Base-by-base conservation (phyloP, 2,329 filamentous ascomycete genomes). In the Aspergillus costaricaensis region DNA sequence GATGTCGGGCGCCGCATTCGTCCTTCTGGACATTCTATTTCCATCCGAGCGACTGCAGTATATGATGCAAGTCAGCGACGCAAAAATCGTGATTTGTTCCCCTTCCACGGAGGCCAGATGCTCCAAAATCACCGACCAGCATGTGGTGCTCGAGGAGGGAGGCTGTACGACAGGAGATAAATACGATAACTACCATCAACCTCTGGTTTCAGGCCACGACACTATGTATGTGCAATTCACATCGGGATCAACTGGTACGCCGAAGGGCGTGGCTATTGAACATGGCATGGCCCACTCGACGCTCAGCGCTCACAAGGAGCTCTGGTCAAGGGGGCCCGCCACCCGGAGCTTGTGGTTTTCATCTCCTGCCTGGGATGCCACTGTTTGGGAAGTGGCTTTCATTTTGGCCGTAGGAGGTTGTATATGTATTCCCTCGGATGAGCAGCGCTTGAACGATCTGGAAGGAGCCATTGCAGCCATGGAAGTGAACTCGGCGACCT, bases 1-100 rank as follows among this genome's bases (percentile, higher is more conserved):
- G 43, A 56, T 57, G 50, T 57, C 61, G 4, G 61, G 58, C 12
- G 61, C 56, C 2, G 61, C 58, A 7, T 54, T 63, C 32, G 61
- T 61, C 36, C 38, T 58, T n/a, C 41, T 63, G 21, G 61, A 63
- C 23, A 12, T 19, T n/a, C n/a, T 1, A 25, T 25, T 25, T 25
- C 25, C 25, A 25, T 25, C 25, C 25, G 7, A 25, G 25, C 25
- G 25, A 25, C 25, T 25, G 25, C 25, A 25, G 25, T 25, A 25
- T 25, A 25, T 25, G 25, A 25, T 25, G 25, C 25, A 25, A 25
- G 25, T 25, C 25, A 25, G 25, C 25, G 25, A 8, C 25, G 25
- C 25, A 25, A 25, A 25, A 25, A 8, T 25, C 7, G 25, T 25
- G 25, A 25, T 25, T 8, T 25, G 25, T 25, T 25, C 25, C 25